A percentile compares a stretch with the other conserved stretches of the same genome.
These are phyloP conservation scores for Halophytophthora polymorphica DNA, from an alignment of 352 stramenopile genomes.

Conservation along the genomic window DNA sequence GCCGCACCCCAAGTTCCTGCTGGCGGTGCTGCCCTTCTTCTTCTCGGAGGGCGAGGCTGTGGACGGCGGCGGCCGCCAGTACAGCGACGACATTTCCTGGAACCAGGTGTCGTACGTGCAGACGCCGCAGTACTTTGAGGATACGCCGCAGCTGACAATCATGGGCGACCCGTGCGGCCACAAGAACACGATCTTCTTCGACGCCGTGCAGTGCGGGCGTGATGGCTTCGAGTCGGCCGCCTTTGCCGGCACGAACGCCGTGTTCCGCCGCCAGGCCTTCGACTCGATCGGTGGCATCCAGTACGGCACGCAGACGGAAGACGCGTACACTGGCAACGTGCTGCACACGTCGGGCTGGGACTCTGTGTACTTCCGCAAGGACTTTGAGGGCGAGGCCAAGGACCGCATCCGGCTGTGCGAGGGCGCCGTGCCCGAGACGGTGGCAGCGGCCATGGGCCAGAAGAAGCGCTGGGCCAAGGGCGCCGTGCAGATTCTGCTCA, in stretches of 20 bases:
- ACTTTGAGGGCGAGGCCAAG: constrained; percentile 85
- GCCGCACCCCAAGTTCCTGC: constrained; percentile 85
- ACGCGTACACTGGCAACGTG: constrained; percentile 88
- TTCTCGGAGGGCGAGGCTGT: constrained; percentile 87
- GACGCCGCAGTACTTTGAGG: constrained; percentile 89
- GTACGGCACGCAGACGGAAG: constrained; percentile 88
- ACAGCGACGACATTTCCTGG: constrained; percentile 88
- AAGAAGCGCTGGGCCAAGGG: constrained; percentile 89
- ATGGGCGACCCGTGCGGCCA: constrained; percentile 88
- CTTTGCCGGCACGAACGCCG: constrained; percentile 87
- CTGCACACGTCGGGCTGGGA: constrained; percentile 83
- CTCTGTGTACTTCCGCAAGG: constrained; percentile 88
- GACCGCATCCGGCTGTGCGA: constrained; percentile 85
- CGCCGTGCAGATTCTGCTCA: constrained; percentile 85
- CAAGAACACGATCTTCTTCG: constrained; percentile 91
- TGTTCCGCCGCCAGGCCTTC: constrained; percentile 88
- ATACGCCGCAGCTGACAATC: constrained; percentile 77
- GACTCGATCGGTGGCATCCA: constrained; percentile 89
- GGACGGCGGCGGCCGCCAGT: constrained; percentile 77
- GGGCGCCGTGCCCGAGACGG: constrained; percentile 79
- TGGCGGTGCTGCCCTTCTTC: constrained; percentile 86
- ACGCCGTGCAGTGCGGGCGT: constrained; percentile 83
- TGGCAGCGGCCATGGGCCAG: constrained; percentile 83
- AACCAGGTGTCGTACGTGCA: constrained; percentile 90
- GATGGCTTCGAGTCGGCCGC: constrained; percentile 86